Percentiles rank a stretch among this genome's conserved stretches.
phyloP scores from a whole-genome alignment of 2,329 filamentous ascomycete species.

The Pseudonectria buxi region DNA sequence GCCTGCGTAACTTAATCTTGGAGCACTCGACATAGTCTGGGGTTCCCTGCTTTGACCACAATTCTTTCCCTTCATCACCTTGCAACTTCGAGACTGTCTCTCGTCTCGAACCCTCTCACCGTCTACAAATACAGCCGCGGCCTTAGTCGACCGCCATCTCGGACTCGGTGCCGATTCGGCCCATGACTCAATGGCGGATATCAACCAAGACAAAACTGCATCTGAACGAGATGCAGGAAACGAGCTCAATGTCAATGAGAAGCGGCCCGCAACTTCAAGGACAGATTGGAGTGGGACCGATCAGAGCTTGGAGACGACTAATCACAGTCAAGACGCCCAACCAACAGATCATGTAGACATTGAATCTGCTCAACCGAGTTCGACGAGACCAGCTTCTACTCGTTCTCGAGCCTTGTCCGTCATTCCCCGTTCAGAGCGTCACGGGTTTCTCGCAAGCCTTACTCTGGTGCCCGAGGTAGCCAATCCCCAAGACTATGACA shows the following conservation, averaged over 20 bases:
- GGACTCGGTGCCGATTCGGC: too few relatives aligned
- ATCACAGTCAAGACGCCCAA: conserved; percentile 14
- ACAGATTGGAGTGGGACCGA: conserved; percentile 11
- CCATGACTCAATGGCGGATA: too few relatives aligned
- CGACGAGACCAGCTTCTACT: conserved; percentile 32
- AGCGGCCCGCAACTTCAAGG: conserved; percentile 9
- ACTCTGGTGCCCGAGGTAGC: conserved; percentile 73
- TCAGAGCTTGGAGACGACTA: conserved; percentile 4
- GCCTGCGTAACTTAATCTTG: too few relatives aligned
- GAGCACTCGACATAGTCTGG: too few relatives aligned
- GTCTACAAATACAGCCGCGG: too few relatives aligned
- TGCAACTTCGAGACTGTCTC: too few relatives aligned
- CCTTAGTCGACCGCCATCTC: too few relatives aligned
- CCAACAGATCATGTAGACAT: conserved; percentile 15
- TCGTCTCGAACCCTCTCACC: too few relatives aligned
- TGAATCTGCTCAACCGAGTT: conserved; percentile 12
- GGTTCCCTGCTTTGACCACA: too few relatives aligned
- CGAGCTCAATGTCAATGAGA: background rate
- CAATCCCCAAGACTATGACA: conserved; percentile 65
- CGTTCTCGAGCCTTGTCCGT: conserved; percentile 32
- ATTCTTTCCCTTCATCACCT: too few relatives aligned
- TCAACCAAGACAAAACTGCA: too few relatives aligned
- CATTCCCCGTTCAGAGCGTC: conserved; percentile 43
- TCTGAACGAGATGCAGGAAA: background rate
- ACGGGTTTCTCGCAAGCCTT: conserved; percentile 67